Evolutionary conservation across 352 stramenopile species (phyloP).

Genomic region (Globisporangium spiculum): DNA sequence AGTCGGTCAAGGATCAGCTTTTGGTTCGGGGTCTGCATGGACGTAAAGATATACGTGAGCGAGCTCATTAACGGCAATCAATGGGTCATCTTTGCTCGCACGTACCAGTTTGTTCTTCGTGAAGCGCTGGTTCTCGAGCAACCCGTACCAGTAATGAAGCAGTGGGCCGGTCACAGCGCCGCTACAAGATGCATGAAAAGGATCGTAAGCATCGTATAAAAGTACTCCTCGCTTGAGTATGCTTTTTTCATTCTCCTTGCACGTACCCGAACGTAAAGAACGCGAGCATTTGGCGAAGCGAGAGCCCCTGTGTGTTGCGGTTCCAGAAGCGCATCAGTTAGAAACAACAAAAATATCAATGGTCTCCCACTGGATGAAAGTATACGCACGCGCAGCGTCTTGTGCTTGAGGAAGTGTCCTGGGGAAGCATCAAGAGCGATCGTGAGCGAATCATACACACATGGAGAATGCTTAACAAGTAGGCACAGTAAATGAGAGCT

Average conservation of each 20-base stretch:
- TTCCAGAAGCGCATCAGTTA: background rate
- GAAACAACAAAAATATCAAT: background rate
- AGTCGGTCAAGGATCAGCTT: slow-evolving; percentile 71
- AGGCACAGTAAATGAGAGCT: background rate
- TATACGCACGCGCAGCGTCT: slow-evolving; percentile 46
- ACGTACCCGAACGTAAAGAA: slow-evolving; percentile 71
- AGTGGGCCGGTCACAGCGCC: slow-evolving; percentile 53
- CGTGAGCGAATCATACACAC: background rate
- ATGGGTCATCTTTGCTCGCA: background rate
- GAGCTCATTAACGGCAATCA: too few relatives aligned
- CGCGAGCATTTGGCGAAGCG: slow-evolving; percentile 57
- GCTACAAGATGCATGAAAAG: slow-evolving; percentile 20
- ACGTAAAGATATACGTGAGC: background rate
- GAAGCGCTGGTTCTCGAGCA: slow-evolving; percentile 59
- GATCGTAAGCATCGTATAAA: background rate
- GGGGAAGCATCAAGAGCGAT: background rate
- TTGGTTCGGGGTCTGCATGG: slow-evolving; percentile 59
- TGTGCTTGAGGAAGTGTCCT: slow-evolving; percentile 72
- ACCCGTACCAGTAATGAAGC: slow-evolving; percentile 69
- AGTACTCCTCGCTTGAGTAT: background rate
- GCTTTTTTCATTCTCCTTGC: background rate
- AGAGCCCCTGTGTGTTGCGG: slow-evolving; percentile 37
- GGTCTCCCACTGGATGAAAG: background rate
- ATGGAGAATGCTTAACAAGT: background rate
- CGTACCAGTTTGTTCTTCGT: slow-evolving; percentile 64